Base-by-base conservation (phyloP, 495 filamentous ascomycete genomes). In the Aspergillus carlsbadensis region DNA sequence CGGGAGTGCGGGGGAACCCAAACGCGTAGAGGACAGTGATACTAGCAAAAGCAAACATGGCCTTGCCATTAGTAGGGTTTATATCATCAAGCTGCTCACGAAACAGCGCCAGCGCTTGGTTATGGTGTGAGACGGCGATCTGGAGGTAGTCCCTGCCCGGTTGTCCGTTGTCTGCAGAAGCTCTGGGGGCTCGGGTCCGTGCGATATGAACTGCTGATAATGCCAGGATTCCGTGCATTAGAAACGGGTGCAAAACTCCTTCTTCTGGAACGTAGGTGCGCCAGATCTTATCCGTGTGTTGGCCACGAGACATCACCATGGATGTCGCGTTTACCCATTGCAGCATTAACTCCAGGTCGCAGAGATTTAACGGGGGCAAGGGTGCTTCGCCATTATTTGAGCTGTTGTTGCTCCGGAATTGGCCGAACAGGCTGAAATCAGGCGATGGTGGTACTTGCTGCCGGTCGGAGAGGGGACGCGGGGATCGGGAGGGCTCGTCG, bases 201-300 rank as follows among this genome's bases (percentile, higher is more conserved):
- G 72, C 70, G 4, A 83, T 70, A 61, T 81, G 78, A 2, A 81
- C 63, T 3, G 78, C 71, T 3, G 78, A 73, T 7, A 81, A 60
- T 8, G 78, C 76, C 13, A 81, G 59, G 34, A 81, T 73, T n/a
- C 78, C 78, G 49, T 80, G 77, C 76, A 81, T 78, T 6, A 81
- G 64, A 41, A 78, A 80, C 2, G 72, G 72, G 31, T 81, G 69
- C 0, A 68, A 61, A 24, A 81, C 70, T 0, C 74, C 78, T 52
- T 79, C 71, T 54, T 78, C 70, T 8, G 76, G 73, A 1, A 77
- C 76, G 31, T 60, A 48, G 18, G 56, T 58, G n/a, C 70, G 69
- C 77, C 79, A 81, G 60, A 83, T 62, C 11, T 43, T 43, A 39
- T 76, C 67, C 2, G 68, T 74, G 21, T 43, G 59, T 6, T 67